These are phyloP conservation scores for Lepiota venenata DNA, from an alignment of 768 basidiomycete genomes.

Conservation along the genomic window DNA sequence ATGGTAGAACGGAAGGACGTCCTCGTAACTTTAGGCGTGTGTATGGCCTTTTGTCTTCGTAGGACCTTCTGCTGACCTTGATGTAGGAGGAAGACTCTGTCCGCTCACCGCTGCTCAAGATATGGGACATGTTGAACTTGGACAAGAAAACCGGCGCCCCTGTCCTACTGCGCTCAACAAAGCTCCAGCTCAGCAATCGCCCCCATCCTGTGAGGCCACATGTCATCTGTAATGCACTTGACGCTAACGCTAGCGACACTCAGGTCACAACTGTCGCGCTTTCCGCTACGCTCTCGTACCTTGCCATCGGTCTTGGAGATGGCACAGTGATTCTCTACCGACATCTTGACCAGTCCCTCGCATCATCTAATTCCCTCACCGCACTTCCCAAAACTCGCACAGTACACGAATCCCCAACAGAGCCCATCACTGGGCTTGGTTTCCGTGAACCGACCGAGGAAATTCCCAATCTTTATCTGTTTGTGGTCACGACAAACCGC, in stretches of 20 bases:
- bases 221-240: not conserved
- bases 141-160: constrained; percentile 67
- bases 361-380: constrained; percentile 64
- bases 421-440: constrained; percentile 91
- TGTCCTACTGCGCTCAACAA: constrained; percentile 66
- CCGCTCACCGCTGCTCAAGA: constrained; percentile 70
- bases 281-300: constrained; percentile 72
- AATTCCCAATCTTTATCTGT: constrained; percentile 53
- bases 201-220: constrained; percentile 65
- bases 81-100: constrained; percentile 71
- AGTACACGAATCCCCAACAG: constrained; percentile 78
- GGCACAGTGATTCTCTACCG: constrained; percentile 91
- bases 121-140: constrained; percentile 80
- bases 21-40: constrained; percentile 85
- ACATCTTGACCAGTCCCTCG: constrained; percentile 87
- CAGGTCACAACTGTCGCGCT: constrained; percentile 80
- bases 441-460: constrained; percentile 65
- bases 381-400: constrained; percentile 83
- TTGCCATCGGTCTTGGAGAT: constrained; percentile 92
- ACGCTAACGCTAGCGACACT: constrained; percentile 6
- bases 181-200: constrained; percentile 70
- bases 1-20: constrained; percentile 80
- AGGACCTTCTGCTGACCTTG: not conserved
- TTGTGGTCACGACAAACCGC: constrained; percentile 85
- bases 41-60: constrained; percentile 25